Evolutionary conservation across 1,284 basidiomycete genomes (phyloP).

Genomic region (Ganoderma boninense): DNA sequence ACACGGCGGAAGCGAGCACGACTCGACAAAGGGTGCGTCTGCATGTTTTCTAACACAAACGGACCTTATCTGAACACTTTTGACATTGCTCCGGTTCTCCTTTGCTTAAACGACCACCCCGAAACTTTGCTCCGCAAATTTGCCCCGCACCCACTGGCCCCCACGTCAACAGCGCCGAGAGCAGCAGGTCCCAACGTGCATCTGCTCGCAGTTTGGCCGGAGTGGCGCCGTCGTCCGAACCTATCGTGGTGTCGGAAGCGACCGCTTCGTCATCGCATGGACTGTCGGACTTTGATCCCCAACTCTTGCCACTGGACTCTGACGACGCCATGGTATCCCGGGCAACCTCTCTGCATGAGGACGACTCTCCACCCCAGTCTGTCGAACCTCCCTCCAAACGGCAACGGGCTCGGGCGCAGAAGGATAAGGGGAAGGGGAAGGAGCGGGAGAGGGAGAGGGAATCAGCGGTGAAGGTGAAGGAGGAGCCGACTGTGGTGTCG

Average conservation of each 20-base stretch:
- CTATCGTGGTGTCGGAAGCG: constrained; percentile 42
- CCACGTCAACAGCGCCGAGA: constrained; percentile 52
- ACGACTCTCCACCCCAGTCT: constrained; percentile 26
- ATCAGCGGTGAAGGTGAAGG: constrained; percentile 65
- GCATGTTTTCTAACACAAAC: constrained; percentile 2
- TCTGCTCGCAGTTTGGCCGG: constrained; percentile 72
- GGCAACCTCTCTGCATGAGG: constrained; percentile 56
- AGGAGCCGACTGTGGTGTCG: constrained; percentile 61
- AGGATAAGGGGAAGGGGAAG: constrained; percentile 73
- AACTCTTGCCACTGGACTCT: constrained; percentile 56
- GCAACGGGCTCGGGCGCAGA: constrained; percentile 32
- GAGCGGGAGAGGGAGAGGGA: constrained; percentile 74
- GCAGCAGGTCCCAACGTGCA: constrained; percentile 77
- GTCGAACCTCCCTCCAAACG: constrained; percentile 15
- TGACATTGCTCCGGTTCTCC: constrained; percentile 25
- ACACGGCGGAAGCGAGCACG: constrained; percentile 75
- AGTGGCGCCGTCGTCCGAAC: constrained; percentile 49
- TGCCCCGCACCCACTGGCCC: constrained; percentile 7
- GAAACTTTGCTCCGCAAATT: constrained; percentile 21
- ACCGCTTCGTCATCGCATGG: constrained; percentile 50
- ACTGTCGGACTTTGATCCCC: constrained; percentile 49
- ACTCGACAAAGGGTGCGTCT: constrained; percentile 73
- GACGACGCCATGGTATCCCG: constrained; percentile 59
- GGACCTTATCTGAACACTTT: constrained; percentile 29
- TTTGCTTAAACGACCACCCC: constrained; percentile 21